A percentile compares a stretch with the other conserved stretches of the same genome.
Conservation (phyloP, 768 basidiomycete genomes). For the Lactifluus piperatus region DNA sequence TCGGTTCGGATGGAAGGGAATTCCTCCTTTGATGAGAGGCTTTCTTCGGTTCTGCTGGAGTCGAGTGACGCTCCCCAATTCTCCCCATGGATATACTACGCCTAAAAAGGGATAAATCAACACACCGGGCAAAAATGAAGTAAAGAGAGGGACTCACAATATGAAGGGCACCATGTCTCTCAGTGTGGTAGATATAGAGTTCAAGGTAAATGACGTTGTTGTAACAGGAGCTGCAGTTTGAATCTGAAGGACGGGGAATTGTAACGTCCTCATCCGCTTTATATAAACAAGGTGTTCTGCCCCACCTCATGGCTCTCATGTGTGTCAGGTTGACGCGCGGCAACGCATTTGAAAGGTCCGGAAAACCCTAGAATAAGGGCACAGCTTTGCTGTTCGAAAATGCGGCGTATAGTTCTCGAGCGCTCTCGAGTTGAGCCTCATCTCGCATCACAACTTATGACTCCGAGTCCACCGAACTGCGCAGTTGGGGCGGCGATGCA, state of each 20-base stretch:
- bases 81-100: not conserved
- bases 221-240: no score
- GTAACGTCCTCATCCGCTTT: no score
- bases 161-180: not conserved
- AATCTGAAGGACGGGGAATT: no score
- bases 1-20: not conserved
- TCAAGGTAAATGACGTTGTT: not conserved
- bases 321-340: not conserved
- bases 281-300: no score
- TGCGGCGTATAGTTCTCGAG: not conserved
- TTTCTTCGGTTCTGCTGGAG: not conserved
- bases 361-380: not conserved
- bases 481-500: not conserved
- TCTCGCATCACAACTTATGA: not conserved
- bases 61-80: not conserved
- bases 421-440: not conserved
- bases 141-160: not conserved
- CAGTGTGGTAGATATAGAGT: not conserved
- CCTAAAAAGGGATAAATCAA: not conserved
- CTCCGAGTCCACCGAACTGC: not conserved
- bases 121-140: not conserved
- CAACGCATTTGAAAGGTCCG: not conserved
- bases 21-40: not conserved
- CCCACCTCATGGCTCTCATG: not conserved
- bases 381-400: not conserved